These are phyloP conservation scores for Calamus simplicifolius DNA, from an alignment of 176 grass and related monocot species.

Conservation along the genomic window DNA sequence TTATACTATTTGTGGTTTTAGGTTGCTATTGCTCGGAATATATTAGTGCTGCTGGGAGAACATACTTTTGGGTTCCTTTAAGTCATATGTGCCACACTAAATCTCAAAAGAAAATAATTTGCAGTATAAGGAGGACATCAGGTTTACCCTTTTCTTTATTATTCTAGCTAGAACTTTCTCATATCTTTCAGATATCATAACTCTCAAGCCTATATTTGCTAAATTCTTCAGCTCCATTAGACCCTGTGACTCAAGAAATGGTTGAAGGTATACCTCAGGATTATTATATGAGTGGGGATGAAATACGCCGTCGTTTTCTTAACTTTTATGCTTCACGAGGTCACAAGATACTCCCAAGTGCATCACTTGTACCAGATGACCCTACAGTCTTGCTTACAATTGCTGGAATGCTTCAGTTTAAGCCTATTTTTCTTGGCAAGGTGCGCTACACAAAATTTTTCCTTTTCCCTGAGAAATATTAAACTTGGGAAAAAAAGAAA, in stretches of 20 bases:
- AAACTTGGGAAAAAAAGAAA: background rate
- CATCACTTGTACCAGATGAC: slow-evolving; percentile 87
- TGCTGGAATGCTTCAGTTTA: slow-evolving; percentile 98
- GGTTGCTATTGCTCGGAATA: slow-evolving; percentile 15
- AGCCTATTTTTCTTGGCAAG: slow-evolving; percentile 97
- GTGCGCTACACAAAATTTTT: slow-evolving; percentile 23
- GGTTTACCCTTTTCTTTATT: slow-evolving; percentile 17
- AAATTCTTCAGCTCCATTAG: slow-evolving; percentile 25
- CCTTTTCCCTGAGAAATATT: background rate
- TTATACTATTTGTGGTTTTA: background rate
- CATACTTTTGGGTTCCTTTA: slow-evolving; percentile 2
- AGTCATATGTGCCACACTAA: background rate
- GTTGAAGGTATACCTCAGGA: slow-evolving; percentile 4
- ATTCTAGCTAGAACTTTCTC: background rate
- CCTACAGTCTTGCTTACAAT: slow-evolving; percentile 89
- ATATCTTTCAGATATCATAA: background rate
- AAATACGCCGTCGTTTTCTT: slow-evolving; percentile 67
- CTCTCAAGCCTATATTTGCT: background rate
- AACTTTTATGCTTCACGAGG: slow-evolving; percentile 72
- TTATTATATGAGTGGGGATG: slow-evolving; percentile 41
- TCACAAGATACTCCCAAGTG: slow-evolving; percentile 84
- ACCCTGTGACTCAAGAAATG: slow-evolving; percentile 31
- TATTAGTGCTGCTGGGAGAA: background rate
- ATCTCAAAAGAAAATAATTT: background rate
- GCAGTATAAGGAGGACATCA: slow-evolving; percentile 27